Evolutionary conservation across 2,329 filamentous ascomycete genomes (phyloP).

Genomic region (Aureobasidium sp.): DNA sequence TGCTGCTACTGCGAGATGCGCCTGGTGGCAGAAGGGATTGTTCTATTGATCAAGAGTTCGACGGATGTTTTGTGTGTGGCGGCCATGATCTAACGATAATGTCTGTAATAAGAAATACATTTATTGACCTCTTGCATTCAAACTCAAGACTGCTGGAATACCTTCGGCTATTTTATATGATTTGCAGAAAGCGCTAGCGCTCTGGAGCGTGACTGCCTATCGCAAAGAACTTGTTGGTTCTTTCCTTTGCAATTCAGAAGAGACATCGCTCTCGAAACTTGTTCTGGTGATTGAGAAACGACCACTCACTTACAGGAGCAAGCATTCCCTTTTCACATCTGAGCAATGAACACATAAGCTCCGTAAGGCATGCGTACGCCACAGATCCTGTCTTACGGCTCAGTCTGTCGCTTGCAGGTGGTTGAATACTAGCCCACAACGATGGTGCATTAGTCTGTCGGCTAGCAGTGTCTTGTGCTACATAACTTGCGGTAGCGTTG

Average conservation of each 20-base stretch:
- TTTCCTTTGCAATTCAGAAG: neutral
- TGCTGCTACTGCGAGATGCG: conserved; percentile 42
- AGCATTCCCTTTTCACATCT: neutral
- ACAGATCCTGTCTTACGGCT: no score
- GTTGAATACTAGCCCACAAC: no score
- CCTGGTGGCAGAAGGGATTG: conserved; percentile 47
- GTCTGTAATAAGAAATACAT: neutral
- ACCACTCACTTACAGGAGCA: neutral
- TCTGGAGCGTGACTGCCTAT: neutral
- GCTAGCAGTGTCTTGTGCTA: no score
- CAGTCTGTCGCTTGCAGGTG: no score
- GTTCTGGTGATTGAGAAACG: neutral
- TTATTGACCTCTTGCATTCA: neutral
- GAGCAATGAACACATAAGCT: no score
- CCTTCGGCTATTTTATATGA: no score
- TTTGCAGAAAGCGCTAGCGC: neutral
- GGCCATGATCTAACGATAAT: neutral
- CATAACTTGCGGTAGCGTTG: neutral
- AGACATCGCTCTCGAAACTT: neutral
- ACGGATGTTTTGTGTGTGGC: no score
- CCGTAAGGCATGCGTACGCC: no score
- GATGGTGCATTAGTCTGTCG: no score
- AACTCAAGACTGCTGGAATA: neutral
- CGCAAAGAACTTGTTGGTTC: neutral
- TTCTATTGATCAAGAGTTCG: conserved; percentile 22